These are phyloP conservation scores for Phoma sp. DNA, from an alignment of 2,329 filamentous ascomycete genomes.

Conservation along the genomic window DNA sequence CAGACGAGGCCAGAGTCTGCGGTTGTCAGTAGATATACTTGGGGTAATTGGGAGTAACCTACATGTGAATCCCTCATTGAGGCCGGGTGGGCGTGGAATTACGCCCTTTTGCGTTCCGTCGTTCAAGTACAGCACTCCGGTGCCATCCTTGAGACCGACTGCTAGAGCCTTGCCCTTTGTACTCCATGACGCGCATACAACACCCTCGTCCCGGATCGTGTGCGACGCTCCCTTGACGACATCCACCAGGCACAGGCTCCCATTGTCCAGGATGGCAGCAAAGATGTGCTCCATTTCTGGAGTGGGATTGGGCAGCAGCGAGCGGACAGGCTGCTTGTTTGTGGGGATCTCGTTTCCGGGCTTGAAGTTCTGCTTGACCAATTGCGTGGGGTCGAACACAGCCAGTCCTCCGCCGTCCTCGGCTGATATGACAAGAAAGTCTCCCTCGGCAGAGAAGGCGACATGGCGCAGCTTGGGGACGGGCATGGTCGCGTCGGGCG, in stretches of 20 bases:
- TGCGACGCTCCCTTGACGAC: constrained; percentile 64
- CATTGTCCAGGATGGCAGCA: constrained; percentile 80
- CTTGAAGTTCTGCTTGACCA: constrained; percentile 67
- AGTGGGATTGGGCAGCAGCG: constrained; percentile 81
- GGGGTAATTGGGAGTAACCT: constrained; percentile 42
- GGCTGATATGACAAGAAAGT: constrained; percentile 81
- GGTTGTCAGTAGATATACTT: constrained; percentile 9
- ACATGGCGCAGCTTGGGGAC: constrained; percentile 86
- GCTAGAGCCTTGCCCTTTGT: constrained; percentile 91
- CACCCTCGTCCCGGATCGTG: constrained; percentile 72
- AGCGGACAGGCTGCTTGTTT: constrained; percentile 75
- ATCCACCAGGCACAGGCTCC: constrained; percentile 85
- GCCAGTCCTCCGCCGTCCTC: constrained; percentile 82
- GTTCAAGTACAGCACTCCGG: constrained; percentile 81
- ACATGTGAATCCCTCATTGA: constrained; percentile 72
- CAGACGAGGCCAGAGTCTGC: constrained; percentile 81
- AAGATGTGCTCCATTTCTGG: constrained; percentile 75
- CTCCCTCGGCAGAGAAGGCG: constrained; percentile 89
- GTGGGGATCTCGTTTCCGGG: constrained; percentile 79
- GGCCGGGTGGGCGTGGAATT: constrained; percentile 77
- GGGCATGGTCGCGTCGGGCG: constrained; percentile 75
- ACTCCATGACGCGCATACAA: constrained; percentile 90
- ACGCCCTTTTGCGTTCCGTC: constrained; percentile 78
- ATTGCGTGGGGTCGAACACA: constrained; percentile 75
- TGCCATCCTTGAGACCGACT: constrained; percentile 82